Conservation (phyloP, 2,329 filamentous ascomycete genomes). For the Ophiostoma perfectum region DNA sequence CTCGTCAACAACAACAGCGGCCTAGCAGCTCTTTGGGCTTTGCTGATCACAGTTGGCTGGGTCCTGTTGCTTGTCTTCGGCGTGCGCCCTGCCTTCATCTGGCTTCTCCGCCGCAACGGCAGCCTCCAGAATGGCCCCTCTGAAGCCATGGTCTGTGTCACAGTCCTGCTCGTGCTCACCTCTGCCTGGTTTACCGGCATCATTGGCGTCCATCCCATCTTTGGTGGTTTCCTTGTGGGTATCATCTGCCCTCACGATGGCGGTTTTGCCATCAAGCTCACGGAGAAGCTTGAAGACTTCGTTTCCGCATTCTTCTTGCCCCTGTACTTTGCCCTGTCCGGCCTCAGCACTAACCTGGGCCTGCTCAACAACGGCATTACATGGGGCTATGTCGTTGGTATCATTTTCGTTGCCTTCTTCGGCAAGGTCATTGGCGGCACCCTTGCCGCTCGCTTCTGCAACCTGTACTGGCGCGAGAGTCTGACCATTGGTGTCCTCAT, state of each 20-base stretch:
- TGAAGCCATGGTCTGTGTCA: conserved; percentile 77
- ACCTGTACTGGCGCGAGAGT: conserved; percentile 84
- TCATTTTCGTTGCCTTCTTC: conserved; percentile 74
- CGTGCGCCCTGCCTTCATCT: conserved; percentile 69
- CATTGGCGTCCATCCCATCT: conserved; percentile 91
- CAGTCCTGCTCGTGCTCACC: conserved; percentile 68
- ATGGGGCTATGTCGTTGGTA: conserved; percentile 84
- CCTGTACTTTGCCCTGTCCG: conserved; percentile 89
- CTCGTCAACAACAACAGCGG: conserved; percentile 84
- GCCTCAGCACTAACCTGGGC: conserved; percentile 80
- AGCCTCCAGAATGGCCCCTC: conserved; percentile 83
- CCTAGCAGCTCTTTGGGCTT: conserved; percentile 75
- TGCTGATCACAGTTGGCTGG: conserved; percentile 71
- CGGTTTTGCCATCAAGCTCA: conserved; percentile 84
- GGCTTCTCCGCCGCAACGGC: conserved; percentile 65
- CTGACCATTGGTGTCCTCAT: conserved; percentile 83
- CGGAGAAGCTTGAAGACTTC: conserved; percentile 91
- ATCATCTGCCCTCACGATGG: conserved; percentile 86
- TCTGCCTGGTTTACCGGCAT: conserved; percentile 82
- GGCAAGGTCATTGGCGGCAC: conserved; percentile 82
- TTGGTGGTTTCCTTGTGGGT: conserved; percentile 84
- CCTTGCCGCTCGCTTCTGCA: conserved; percentile 67
- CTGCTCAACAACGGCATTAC: conserved; percentile 73
- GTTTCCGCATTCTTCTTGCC: conserved; percentile 79
- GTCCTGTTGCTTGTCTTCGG: conserved; percentile 67